Conservation (phyloP, 2,329 filamentous ascomycete genomes). For the Leptographium galeiforme region DNA sequence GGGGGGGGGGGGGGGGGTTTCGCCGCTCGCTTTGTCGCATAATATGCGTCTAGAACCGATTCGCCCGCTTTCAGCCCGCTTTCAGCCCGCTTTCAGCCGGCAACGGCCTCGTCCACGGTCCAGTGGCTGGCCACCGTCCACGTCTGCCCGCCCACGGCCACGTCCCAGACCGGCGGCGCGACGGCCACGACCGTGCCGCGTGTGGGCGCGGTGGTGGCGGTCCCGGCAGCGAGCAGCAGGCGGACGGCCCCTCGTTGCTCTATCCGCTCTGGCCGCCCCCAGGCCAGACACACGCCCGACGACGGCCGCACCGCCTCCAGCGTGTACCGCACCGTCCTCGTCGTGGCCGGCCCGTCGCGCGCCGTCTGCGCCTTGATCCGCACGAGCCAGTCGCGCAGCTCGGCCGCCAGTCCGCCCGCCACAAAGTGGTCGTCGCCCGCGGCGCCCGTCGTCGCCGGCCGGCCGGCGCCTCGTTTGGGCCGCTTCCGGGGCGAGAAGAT, state of each 20-base stretch:
- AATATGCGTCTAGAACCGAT: too few species aligned
- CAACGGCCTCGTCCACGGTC: neutral
- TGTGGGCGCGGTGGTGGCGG: neutral
- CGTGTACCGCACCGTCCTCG: slow-evolving; percentile 7
- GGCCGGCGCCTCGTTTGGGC: neutral
- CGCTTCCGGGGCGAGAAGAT: slow-evolving; percentile 14
- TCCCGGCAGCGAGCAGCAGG: slow-evolving; percentile 11
- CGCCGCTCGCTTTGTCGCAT: too few species aligned
- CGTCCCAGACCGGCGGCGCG: slow-evolving; percentile 13
- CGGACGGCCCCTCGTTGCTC: too few species aligned
- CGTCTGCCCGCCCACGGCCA: slow-evolving; percentile 7
- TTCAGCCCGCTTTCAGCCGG: neutral
- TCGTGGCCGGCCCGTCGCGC: slow-evolving; percentile 7
- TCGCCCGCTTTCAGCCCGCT: too few species aligned
- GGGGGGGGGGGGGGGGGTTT: too few species aligned
- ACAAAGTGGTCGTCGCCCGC: slow-evolving; percentile 18
- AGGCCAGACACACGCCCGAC: slow-evolving; percentile 18
- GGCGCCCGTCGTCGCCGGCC: too few species aligned
- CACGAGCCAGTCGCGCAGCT: slow-evolving; percentile 30
- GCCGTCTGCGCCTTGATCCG: slow-evolving; percentile 28
- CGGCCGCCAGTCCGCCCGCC: slow-evolving; percentile 26
- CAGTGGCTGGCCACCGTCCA: slow-evolving; percentile 15
- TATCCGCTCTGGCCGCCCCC: neutral
- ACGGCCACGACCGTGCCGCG: slow-evolving; percentile 16
- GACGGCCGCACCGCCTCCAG: slow-evolving; percentile 1